A percentile compares a stretch with the other conserved stretches of the same genome.
These are phyloP conservation scores for Fusarium lyarnte DNA, from an alignment of 2,329 filamentous ascomycete genomes.

Conservation along the genomic window DNA sequence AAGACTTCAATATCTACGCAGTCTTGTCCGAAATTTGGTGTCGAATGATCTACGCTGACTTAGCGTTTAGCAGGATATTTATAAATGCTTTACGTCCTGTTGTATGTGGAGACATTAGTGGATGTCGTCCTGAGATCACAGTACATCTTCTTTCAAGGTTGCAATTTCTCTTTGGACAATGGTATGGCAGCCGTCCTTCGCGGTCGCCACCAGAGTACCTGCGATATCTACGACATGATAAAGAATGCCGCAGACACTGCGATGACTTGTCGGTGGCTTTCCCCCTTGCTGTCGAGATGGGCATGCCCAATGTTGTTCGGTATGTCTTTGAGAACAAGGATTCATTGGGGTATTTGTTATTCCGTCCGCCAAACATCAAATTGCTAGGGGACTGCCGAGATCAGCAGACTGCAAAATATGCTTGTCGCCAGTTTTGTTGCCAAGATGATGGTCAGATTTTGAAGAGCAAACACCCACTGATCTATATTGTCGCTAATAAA, in stretches of 20 bases:
- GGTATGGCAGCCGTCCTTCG: accelerated
- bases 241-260: neutral
- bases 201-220: accelerated
- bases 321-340: neutral
- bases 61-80: accelerated
- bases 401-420: neutral
- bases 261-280: neutral
- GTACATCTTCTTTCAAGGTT: neutral
- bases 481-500: neutral
- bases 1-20: neutral
- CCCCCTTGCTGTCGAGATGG: neutral
- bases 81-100: neutral
- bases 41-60: neutral
- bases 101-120: neutral
- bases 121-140: neutral
- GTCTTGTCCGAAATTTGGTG: neutral
- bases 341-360: neutral
- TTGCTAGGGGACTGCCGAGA: neutral
- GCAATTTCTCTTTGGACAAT: neutral
- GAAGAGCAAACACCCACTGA: accelerated
- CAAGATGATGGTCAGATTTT: neutral
- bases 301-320: accelerated
- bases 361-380: neutral
- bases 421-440: no score
- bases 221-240: neutral